phyloP scores from a whole-genome alignment of 306 rosid genomes.

The Adenanthera pavonina region DNA sequence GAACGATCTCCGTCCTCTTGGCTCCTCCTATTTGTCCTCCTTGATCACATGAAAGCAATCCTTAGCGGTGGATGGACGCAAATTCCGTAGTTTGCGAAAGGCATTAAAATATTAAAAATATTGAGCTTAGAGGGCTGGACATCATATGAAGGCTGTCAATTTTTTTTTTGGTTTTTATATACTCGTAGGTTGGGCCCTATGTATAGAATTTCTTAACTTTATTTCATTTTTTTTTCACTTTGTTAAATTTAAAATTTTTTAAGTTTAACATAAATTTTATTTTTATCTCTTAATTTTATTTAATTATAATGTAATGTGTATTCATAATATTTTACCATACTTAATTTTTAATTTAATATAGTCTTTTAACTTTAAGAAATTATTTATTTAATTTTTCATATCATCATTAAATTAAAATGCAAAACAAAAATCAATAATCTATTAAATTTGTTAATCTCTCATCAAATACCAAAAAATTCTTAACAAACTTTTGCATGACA shows the following conservation, averaged over 20 bases:
- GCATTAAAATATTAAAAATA: too few relatives aligned
- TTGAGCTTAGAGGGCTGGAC: background rate
- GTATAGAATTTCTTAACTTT: background rate
- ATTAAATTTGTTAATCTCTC: background rate
- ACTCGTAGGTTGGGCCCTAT: background rate
- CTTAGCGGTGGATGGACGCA: background rate
- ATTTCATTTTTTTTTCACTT: background rate
- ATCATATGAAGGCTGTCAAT: background rate
- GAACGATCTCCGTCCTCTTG: background rate
- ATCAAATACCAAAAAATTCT: too few relatives aligned
- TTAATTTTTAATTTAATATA: background rate
- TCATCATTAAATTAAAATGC: too few relatives aligned
- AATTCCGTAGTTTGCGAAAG: background rate
- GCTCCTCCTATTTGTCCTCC: background rate
- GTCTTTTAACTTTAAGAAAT: background rate
- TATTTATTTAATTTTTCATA: background rate
- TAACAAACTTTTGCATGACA: background rate
- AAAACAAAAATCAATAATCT: background rate
- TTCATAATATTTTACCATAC: too few relatives aligned
- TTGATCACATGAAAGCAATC: background rate
- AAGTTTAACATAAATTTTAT: background rate
- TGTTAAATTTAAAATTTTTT: background rate
- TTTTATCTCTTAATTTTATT: background rate
- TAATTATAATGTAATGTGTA: background rate
- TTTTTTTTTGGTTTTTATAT: too few relatives aligned